Evolutionary conservation across 2,329 filamentous ascomycete species (phyloP), one percentile per base, ranked within the genome.

Genomic region (Neofusicoccum umdonicola): DNA sequence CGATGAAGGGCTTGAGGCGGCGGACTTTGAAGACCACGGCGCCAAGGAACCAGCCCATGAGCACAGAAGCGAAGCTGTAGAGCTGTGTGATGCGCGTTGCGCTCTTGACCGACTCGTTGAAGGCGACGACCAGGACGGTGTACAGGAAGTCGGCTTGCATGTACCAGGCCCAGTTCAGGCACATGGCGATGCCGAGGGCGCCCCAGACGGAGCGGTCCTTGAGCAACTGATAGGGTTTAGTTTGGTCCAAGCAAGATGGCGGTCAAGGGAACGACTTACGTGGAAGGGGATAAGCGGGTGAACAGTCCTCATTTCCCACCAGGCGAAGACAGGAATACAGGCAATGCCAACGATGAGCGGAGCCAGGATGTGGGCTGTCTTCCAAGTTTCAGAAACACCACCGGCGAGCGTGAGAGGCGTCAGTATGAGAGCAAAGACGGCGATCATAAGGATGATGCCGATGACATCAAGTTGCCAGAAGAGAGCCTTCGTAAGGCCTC

Each of bases 121-220:
- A 90, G 41, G 82, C 83, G 17, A 90, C 84, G 11, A 83, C 72
- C 1, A 90, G 81, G 1, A 89, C 83, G 0, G 87, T 87, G 76
- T 84, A 89, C 2, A 90, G 80, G 72, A 84, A 89, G 70, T 88
- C 84, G 22, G 83, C 85, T 73, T 90, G 87, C 74, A 88, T 80
- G 66, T 83, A 83, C 86, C 86, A 89, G 17, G 83, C 52, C 44
- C 50, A 56, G 48, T 67, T 60, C 3, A 67, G 54, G 12, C 54
- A 52, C 42, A 66, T 63, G 17, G 67, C 67, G 48, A 90, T 87
- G 3, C 84, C 85, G 35, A 90, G 74, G 4, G 87, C 82, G 4
- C 81, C 86, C 85, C 87, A 89, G 31, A 89, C 82, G n/a, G 81
- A 82, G 22, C 88, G 85, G 70, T 90, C 86, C 73, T 84, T 86